These are phyloP conservation scores for Aspergillus sergii DNA, from an alignment of 2,329 filamentous ascomycete species.

Conservation along the genomic window DNA sequence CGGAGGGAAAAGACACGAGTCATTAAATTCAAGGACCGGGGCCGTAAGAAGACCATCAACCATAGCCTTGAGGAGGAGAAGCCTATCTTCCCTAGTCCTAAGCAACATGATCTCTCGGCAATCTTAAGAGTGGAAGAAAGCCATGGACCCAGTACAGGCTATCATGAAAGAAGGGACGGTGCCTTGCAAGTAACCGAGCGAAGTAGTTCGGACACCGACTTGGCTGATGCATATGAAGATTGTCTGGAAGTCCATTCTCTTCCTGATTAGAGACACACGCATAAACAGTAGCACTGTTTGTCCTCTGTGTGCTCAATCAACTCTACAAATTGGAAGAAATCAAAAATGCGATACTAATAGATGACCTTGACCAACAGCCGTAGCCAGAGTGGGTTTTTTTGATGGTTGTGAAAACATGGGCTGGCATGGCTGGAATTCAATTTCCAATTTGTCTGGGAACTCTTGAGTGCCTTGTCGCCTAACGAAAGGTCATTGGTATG, in stretches of 20 bases:
- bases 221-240: conserved; percentile 28
- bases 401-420: neutral
- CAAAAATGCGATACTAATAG: neutral
- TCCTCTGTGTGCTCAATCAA: neutral
- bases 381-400: neutral
- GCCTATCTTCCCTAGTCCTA: neutral
- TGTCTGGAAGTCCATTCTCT: conserved; percentile 30
- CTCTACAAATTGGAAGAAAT: neutral
- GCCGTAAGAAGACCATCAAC: conserved; percentile 7
- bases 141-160: neutral
- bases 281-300: neutral
- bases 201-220: conserved; percentile 22
- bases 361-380: neutral
- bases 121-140: neutral
- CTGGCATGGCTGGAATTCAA: neutral
- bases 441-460: neutral
- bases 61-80: conserved; percentile 6
- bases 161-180: neutral
- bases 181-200: conserved; percentile 9
- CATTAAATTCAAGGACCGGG: conserved; percentile 12
- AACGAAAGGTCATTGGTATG: neutral
- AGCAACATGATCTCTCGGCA: neutral
- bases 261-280: conserved; percentile 18
- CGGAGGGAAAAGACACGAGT: conserved; percentile 17
- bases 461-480: neutral